These are phyloP conservation scores for Pythium guiyangense DNA, from an alignment of 352 stramenopile genomes.

Conservation along the genomic window DNA sequence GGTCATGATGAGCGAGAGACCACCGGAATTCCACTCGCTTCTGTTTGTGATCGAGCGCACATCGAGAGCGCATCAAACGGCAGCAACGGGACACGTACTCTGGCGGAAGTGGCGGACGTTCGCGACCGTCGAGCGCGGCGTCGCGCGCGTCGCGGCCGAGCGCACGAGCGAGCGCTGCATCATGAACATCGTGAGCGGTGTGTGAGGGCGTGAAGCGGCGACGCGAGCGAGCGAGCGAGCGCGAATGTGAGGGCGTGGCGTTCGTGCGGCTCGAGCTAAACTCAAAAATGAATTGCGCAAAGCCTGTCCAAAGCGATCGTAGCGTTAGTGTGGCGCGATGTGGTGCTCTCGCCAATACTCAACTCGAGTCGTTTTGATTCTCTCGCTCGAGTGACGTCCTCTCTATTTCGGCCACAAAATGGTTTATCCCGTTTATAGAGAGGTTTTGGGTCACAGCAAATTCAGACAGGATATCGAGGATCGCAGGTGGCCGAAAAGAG, in stretches of 20 bases:
- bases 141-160: conserved; percentile 24
- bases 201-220: background rate
- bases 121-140: conserved; percentile 24
- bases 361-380: too few species aligned
- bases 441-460: too few species aligned
- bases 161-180: conserved; percentile 49
- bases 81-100: conserved; percentile 29
- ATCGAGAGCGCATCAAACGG: background rate
- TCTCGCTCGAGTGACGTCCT: too few species aligned
- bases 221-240: background rate
- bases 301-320: too few species aligned
- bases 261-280: background rate
- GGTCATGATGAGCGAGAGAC: conserved; percentile 4
- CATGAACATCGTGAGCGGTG: conserved; percentile 17
- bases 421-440: too few species aligned
- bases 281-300: too few species aligned
- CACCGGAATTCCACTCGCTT: conserved; percentile 16
- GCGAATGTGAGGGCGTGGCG: background rate
- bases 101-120: conserved; percentile 71
- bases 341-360: too few species aligned
- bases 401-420: too few species aligned
- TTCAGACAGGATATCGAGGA: too few species aligned
- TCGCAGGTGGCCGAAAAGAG: too few species aligned
- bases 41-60: background rate
- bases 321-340: too few species aligned